phyloP scores from a whole-genome alignment of 257 asterid species.

The Solanum etuberosum region DNA sequence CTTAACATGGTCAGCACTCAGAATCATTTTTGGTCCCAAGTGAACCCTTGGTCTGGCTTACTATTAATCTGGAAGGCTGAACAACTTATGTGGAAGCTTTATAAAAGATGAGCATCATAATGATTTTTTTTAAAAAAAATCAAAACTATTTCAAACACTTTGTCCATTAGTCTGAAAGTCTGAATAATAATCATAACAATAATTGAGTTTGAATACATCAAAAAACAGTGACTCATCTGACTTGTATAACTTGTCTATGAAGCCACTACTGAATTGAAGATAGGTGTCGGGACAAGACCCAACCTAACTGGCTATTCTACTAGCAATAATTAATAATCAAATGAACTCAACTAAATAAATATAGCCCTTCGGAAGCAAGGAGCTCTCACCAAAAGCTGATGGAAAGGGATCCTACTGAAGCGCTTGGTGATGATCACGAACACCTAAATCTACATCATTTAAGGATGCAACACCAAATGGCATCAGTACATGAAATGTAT shows the following conservation, averaged over 20 bases:
- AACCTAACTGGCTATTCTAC: neutral
- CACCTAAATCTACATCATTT: neutral
- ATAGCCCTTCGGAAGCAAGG: neutral
- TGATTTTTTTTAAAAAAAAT: too few relatives aligned
- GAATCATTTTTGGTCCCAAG: neutral
- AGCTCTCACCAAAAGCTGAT: neutral
- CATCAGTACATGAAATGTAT: neutral
- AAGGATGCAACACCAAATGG: neutral
- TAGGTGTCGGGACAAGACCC: neutral
- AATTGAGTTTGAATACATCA: neutral
- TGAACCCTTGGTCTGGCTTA: neutral
- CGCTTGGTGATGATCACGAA: neutral
- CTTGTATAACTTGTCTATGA: neutral
- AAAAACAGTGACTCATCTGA: neutral
- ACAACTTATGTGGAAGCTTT: neutral
- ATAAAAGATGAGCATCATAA: neutral
- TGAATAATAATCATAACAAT: neutral
- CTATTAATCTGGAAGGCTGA: neutral
- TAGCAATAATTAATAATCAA: too few relatives aligned
- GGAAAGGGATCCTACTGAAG: neutral
- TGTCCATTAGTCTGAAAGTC: neutral
- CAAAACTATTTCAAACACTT: neutral
- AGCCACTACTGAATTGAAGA: neutral
- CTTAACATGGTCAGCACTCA: neutral
- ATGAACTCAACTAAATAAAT: neutral